Percentiles rank a stretch among this genome's conserved stretches.
phyloP scores from a whole-genome alignment of 805 yeast species.

The Saccharomycodes ludwigii region DNA sequence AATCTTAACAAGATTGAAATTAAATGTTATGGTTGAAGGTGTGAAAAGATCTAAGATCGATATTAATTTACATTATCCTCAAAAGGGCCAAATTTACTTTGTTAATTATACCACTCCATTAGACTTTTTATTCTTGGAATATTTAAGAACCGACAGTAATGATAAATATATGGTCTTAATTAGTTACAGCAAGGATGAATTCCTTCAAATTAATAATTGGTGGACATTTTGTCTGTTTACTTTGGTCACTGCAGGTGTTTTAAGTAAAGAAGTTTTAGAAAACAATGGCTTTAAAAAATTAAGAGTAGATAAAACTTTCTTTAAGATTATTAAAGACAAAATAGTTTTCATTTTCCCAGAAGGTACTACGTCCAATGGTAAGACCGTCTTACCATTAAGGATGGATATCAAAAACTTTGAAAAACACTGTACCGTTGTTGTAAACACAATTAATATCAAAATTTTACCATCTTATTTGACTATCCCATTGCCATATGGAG shows the following conservation, averaged over 20 bases:
- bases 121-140: constrained; percentile 29
- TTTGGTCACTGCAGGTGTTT: not conserved
- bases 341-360: constrained; percentile 53
- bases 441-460: constrained; percentile 6
- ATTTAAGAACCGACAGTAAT: constrained; percentile 17
- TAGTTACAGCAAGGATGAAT: constrained; percentile 24
- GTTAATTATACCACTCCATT: constrained; percentile 37
- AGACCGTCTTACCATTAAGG: constrained; percentile 52
- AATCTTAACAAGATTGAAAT: constrained; percentile 25
- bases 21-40: constrained; percentile 31
- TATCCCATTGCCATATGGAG: constrained; percentile 19
- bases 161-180: constrained; percentile 21
- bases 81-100: constrained; percentile 29
- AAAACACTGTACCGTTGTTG: no score
- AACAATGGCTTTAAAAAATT: not conserved
- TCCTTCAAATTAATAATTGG: constrained; percentile 20
- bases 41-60: constrained; percentile 26
- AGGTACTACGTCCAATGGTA: constrained; percentile 80
- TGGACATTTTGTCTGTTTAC: constrained; percentile 1
- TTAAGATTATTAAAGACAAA: constrained; percentile 20
- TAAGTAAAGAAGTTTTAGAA: not conserved
- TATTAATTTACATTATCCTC: constrained; percentile 22
- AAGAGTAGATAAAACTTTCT: not conserved
- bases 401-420: constrained; percentile 14
- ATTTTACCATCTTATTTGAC: constrained; percentile 9